Percentiles rank a stretch among this genome's conserved stretches.
Evolutionary conservation across 2,329 filamentous ascomycete species (phyloP).

Genomic region (Canariomyces notabilis): DNA sequence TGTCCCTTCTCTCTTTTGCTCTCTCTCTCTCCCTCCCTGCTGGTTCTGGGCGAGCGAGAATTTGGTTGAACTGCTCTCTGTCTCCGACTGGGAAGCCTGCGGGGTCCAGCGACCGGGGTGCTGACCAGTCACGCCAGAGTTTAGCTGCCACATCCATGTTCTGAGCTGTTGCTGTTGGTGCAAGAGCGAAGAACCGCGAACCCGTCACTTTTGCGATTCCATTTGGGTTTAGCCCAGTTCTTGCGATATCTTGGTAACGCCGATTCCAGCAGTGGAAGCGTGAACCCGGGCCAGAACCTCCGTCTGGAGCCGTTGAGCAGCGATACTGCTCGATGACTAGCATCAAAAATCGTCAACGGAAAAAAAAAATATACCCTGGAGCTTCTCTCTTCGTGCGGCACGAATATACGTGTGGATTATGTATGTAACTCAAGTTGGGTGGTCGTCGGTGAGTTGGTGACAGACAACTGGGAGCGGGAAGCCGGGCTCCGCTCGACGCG

Average conservation of each 20-base stretch:
- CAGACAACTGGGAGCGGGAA: conserved; percentile 7
- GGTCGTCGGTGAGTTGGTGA: no score
- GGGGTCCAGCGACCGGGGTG: conserved; percentile 17
- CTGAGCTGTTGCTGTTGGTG: conserved; percentile 17
- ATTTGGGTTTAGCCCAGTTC: background rate
- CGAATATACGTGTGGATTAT: no score
- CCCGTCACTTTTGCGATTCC: background rate
- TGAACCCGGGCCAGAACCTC: conserved; percentile 9
- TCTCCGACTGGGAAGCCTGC: conserved; percentile 10
- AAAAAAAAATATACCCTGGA: conserved; percentile 2
- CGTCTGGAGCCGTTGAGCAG: no score
- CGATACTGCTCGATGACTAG: background rate
- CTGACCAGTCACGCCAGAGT: conserved; percentile 19
- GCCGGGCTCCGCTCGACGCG: conserved; percentile 11
- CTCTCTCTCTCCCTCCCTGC: background rate
- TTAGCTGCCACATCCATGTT: background rate
- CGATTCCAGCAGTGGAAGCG: conserved; percentile 12
- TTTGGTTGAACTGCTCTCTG: no score
- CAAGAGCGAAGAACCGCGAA: no score
- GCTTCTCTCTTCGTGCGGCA: conserved; percentile 1
- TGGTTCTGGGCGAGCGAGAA: conserved; percentile 2
- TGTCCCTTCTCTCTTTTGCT: no score
- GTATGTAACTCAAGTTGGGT: no score
- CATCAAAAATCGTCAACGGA: background rate
- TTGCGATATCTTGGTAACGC: conserved; percentile 14